Percentiles rank a stretch among this genome's conserved stretches.
phyloP scores from a whole-genome alignment of 805 yeast species.

The Schwanniomyces pseudopolymorphus region DNA sequence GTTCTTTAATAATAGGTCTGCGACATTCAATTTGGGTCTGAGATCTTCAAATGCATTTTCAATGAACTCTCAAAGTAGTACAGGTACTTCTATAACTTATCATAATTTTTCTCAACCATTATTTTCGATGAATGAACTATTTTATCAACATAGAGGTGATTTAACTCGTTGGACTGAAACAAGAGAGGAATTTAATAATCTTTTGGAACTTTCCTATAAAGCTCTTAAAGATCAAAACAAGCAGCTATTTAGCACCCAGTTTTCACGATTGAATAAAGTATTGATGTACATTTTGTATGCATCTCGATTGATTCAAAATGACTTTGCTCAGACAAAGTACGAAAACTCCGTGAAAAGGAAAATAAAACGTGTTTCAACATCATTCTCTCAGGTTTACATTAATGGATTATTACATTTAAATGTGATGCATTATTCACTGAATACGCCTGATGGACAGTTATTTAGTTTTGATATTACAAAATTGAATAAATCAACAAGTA shows the following conservation, averaged over 20 bases:
- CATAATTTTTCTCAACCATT: slow-evolving; percentile 45
- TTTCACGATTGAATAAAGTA: slow-evolving; percentile 53
- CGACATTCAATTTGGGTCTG: slow-evolving; percentile 30
- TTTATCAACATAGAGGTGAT: slow-evolving; percentile 62
- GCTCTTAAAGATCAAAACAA: slow-evolving; percentile 52
- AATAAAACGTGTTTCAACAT: slow-evolving; percentile 51
- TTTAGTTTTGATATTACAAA: slow-evolving; percentile 30
- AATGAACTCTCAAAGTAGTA: slow-evolving; percentile 20
- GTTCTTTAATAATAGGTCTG: slow-evolving; percentile 7
- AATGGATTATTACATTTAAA: slow-evolving; percentile 62
- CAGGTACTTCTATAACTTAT: slow-evolving; percentile 26
- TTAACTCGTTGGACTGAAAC: slow-evolving; percentile 60
- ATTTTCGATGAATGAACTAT: slow-evolving; percentile 40
- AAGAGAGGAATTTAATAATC: slow-evolving; percentile 45
- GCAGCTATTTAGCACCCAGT: slow-evolving; percentile 52
- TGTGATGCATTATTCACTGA: slow-evolving; percentile 33
- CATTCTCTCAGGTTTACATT: slow-evolving; percentile 62
- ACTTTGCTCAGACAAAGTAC: slow-evolving; percentile 46
- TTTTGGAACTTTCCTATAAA: slow-evolving; percentile 48
- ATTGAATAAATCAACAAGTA: slow-evolving; percentile 20
- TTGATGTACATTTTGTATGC: slow-evolving; percentile 54
- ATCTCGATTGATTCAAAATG: slow-evolving; percentile 53
- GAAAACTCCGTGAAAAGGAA: slow-evolving; percentile 48
- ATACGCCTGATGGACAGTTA: slow-evolving; percentile 22
- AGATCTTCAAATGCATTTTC: slow-evolving; percentile 40